These are phyloP conservation scores for Pharnaceum exiguum DNA, from an alignment of 148 eudicot genomes.

Conservation along the genomic window DNA sequence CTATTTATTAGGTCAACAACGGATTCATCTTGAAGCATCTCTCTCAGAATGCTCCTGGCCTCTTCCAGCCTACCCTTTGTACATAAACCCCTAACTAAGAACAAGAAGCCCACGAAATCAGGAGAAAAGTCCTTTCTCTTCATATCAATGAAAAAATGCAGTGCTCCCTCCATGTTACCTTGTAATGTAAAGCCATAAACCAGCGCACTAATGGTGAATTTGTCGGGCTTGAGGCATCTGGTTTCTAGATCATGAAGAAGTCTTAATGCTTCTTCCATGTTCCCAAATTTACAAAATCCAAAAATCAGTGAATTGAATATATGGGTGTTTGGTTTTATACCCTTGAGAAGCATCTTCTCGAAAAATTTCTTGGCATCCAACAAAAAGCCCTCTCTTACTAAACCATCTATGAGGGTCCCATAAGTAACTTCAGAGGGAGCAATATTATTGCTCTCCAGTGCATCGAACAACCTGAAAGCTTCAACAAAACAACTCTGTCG, in stretches of 20 bases:
- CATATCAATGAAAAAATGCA: slow-evolving; percentile 45
- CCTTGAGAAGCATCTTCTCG: slow-evolving; percentile 60
- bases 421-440: slow-evolving; percentile 73
- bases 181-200: slow-evolving; percentile 55
- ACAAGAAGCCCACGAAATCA: slow-evolving; percentile 76
- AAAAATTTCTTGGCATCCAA: slow-evolving; percentile 67
- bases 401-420: slow-evolving; percentile 63
- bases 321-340: slow-evolving; percentile 47
- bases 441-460: slow-evolving; percentile 53
- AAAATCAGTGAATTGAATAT: slow-evolving; percentile 66
- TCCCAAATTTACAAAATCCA: slow-evolving; percentile 65
- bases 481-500: slow-evolving; percentile 77
- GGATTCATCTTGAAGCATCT: slow-evolving; percentile 72
- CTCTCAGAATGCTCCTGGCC: slow-evolving; percentile 62
- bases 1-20: slow-evolving; percentile 39
- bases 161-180: slow-evolving; percentile 85
- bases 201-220: slow-evolving; percentile 64
- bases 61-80: slow-evolving; percentile 96
- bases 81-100: slow-evolving; percentile 64
- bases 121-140: slow-evolving; percentile 48
- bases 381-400: slow-evolving; percentile 70
- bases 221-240: slow-evolving; percentile 56
- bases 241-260: slow-evolving; percentile 53
- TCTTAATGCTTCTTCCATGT: slow-evolving; percentile 52
- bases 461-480: slow-evolving; percentile 86